Conservation (phyloP, 208 protist species). For the Trypanosoma brucei region DNA sequence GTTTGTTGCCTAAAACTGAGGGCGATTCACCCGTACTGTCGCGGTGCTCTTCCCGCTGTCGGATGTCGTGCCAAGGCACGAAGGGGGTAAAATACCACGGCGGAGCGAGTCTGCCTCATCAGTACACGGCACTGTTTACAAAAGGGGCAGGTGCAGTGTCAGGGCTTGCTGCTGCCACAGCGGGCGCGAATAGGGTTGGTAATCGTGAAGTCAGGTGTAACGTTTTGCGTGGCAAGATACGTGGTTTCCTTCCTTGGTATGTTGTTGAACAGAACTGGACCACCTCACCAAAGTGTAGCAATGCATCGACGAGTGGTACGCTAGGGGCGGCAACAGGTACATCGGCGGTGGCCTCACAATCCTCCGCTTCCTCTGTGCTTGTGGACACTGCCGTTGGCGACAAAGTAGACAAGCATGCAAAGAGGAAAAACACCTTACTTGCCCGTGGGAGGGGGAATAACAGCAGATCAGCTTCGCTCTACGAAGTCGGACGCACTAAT, state of each 20-base stretch:
- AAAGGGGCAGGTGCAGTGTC: constrained; percentile 5
- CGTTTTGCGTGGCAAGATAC: neutral
- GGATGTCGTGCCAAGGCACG: constrained; percentile 1
- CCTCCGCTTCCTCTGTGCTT: neutral
- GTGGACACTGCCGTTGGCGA: neutral
- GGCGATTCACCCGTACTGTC: neutral
- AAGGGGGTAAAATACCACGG: neutral
- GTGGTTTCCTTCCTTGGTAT: constrained; percentile 14
- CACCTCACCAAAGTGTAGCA: neutral
- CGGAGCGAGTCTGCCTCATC: constrained; percentile 14
- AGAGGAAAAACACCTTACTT: neutral
- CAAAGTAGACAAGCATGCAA: neutral
- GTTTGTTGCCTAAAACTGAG: neutral
- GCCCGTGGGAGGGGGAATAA: constrained; percentile 5
- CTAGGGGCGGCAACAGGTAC: neutral
- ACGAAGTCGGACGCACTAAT: constrained; percentile 74
- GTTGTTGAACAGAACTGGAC: neutral
- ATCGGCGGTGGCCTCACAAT: neutral
- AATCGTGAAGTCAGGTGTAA: too few relatives aligned
- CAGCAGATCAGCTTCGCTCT: constrained; percentile 31
- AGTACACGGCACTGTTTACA: constrained; percentile 35
- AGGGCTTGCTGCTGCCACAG: neutral
- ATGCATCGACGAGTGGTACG: neutral
- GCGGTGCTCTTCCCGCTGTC: too few relatives aligned
- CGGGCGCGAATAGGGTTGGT: too few relatives aligned